Evolutionary conservation across 1,284 basidiomycete species (phyloP).

Genomic region (Naganishia albida): DNA sequence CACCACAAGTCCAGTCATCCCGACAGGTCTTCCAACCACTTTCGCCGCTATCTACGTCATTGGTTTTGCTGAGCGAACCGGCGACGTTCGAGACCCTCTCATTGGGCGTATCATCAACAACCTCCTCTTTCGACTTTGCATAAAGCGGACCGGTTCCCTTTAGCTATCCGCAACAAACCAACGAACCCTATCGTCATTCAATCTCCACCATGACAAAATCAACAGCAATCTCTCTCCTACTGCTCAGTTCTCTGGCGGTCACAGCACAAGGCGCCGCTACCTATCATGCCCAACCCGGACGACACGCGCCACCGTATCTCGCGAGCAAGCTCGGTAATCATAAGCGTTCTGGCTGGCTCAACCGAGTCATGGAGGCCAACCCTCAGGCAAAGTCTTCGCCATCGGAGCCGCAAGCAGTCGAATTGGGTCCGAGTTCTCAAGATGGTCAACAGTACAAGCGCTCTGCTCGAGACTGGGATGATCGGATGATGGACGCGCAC

Average conservation of each 20-base stretch:
- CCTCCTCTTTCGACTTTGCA: slow-evolving; percentile 1
- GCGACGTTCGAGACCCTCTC: too few relatives aligned
- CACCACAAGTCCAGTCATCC: slow-evolving; percentile 1
- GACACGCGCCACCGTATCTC: slow-evolving; percentile 45
- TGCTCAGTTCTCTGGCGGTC: slow-evolving; percentile 15
- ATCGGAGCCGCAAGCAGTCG: too few relatives aligned
- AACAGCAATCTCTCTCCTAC: slow-evolving; percentile 18
- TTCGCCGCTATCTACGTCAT: neutral
- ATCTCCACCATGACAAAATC: slow-evolving; percentile 19
- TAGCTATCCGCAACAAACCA: neutral
- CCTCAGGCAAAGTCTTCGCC: neutral
- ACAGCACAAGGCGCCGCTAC: slow-evolving; percentile 5
- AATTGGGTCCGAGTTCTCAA: neutral
- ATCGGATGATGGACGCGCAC: neutral
- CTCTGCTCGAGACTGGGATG: neutral
- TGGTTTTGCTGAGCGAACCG: slow-evolving; percentile 19
- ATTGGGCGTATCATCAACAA: neutral
- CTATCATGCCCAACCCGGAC: slow-evolving; percentile 38
- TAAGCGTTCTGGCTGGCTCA: slow-evolving; percentile 38
- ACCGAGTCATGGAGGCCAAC: slow-evolving; percentile 32
- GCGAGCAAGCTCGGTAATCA: slow-evolving; percentile 41
- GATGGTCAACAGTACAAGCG: neutral
- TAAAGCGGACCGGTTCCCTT: slow-evolving; percentile 13
- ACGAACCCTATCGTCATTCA: neutral
- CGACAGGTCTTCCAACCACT: neutral